These are phyloP conservation scores for Chaetomium sp. DNA, from an alignment of 2,329 filamentous ascomycete species.

Conservation along the genomic window DNA sequence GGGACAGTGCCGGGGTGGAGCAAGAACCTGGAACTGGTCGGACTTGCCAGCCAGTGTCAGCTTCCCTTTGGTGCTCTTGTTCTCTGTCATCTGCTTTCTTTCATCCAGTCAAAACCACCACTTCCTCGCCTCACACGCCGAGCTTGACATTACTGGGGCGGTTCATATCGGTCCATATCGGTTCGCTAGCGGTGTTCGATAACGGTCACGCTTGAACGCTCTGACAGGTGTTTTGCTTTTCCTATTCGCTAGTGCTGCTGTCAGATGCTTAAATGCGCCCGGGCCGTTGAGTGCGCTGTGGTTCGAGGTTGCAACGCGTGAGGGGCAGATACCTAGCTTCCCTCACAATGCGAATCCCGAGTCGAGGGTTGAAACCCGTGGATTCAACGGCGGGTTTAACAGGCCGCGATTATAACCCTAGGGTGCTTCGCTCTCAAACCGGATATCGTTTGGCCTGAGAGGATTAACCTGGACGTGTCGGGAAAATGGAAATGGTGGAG, in stretches of 20 bases:
- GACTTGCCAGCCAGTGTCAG: slow-evolving; percentile 5
- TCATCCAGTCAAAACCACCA: slow-evolving; percentile 1
- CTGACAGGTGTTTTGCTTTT: neutral
- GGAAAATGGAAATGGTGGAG: slow-evolving; percentile 1
- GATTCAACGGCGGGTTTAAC: neutral
- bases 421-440: slow-evolving; percentile 11
- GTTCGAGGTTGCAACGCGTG: slow-evolving; percentile 8
- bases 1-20: slow-evolving; percentile 9
- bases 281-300: neutral
- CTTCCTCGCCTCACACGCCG: slow-evolving; percentile 17
- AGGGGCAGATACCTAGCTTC: neutral
- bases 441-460: neutral
- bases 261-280: slow-evolving; percentile 12
- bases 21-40: neutral
- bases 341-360: neutral
- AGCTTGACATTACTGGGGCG: slow-evolving; percentile 5
- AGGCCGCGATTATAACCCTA: neutral
- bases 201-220: neutral
- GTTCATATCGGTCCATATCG: slow-evolving; percentile 9
- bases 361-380: neutral
- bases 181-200: neutral
- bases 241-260: slow-evolving; percentile 12
- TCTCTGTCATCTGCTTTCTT: neutral
- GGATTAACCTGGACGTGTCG: slow-evolving; percentile 1
- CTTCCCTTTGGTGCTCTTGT: neutral